Evolutionary conservation across 441 rosid species (phyloP), one percentile per base, ranked within the genome.

Genomic region (Populus hybrid): DNA sequence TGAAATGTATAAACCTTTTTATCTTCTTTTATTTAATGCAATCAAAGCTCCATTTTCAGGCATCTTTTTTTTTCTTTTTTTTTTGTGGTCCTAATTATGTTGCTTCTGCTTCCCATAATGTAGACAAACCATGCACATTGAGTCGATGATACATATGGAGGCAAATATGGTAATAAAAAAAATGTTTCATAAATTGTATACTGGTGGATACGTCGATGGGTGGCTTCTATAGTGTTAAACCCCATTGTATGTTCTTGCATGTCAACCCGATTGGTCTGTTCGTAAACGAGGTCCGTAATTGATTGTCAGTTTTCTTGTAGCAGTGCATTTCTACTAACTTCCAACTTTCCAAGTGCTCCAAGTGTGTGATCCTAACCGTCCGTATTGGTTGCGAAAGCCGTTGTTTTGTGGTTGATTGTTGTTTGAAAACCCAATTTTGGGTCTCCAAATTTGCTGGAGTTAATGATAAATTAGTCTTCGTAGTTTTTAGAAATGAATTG

Each of bases 11-110:
- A 72, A 85, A 88, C 87, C 84, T 14, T 50, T 77, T 70, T 75
- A 82, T 86, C 81, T 36, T 79, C 79, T 86, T 82, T 71, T 79
- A 76, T 79, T 87, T 71, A 89, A 88, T 88, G 90, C 89, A 87
- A 83, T 81, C 67, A 75, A 72, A 68, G 81, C 82, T 81, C 79
- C 57, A 59, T 78, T 74, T 75, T 77, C 68, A 16, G 20, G 8
- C 46, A 10, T 38, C 42, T 36, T 1, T 36, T 36, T 36, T 0
- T 8, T 28, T 28, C 2, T 30, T 38, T 38, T 0, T 38, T 38
- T 38, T 10, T 38, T 10, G 46, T 3, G 2, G 46, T 38, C 12
- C 46, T 38, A 38, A 2, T 38, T 38, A 38, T 5, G 53, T 11
- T 42, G 53, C 5, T 42, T 42, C 57, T 14, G 57, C 5, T 50